Evolutionary conservation across 345 rosid species (phyloP), one percentile per base, ranked within the genome.

Genomic region (Erodium maritimum): DNA sequence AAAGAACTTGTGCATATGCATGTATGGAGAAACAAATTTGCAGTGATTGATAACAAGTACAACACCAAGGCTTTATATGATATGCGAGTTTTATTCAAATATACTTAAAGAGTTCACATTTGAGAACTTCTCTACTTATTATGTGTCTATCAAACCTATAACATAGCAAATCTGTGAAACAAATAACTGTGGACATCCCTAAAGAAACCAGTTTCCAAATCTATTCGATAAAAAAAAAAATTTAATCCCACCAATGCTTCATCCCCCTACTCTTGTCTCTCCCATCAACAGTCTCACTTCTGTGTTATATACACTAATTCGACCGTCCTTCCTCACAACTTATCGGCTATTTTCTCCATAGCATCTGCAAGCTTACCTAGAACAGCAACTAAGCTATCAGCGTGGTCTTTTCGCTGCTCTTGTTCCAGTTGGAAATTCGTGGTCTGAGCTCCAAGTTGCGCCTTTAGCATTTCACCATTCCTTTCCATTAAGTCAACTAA

Each of bases 331-430:
- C 21, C 56, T 82, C 82, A 86, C 75, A 89, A 74, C 80, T 87
- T 93, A 69, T 89, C 96, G 0, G 97, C 97, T 18, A 93, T 87
- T 62, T 80, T 89, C 7, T 80, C 86, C 19, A 93, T 71, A 59
- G 94, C 99, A 19, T 89, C 94, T 5, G 97, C 97, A 1, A 93
- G 91, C 76, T 89, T 89, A 48, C 72, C 82, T 52, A 93, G 97
- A 56, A 85, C 99, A 54, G 77, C 73, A 59, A 93, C 85, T 65
- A 93, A 51, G 74, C 76, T 78, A 62, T 75, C 78, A 23, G 80
- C 72, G 4, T 87, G 94, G 63, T 82, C 82, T 70, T 80, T 90
- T 60, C 97, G 66, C 76, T 89, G 99, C 77, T 89, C 94, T 59
- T 96, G 67, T 62, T 86, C 96, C 75, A 83, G 67, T 63, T 69